Conservation (phyloP, 768 basidiomycete species). For the Pulveroboletus sp. region DNA sequence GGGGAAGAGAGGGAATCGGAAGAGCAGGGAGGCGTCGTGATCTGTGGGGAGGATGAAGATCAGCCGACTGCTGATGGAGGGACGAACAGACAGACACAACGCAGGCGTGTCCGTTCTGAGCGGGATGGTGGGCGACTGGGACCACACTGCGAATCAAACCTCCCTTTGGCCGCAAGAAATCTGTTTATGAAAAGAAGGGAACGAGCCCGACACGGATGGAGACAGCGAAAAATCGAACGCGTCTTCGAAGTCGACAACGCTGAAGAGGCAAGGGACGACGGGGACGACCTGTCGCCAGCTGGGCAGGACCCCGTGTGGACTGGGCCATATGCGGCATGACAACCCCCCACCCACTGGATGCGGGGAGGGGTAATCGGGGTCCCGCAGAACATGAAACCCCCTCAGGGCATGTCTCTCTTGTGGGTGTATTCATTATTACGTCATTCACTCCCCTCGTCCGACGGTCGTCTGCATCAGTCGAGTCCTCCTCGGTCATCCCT, state of each 20-base stretch:
- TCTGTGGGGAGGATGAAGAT: background rate
- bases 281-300: constrained; percentile 1
- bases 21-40: constrained; percentile 7
- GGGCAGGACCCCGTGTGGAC: constrained; percentile 13
- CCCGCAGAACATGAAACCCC: background rate
- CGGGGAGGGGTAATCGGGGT: constrained; percentile 10
- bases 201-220: background rate
- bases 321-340: background rate
- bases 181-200: constrained; percentile 9
- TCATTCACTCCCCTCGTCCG: constrained; percentile 1
- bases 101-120: background rate
- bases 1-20: constrained; percentile 8
- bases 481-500: constrained; percentile 13
- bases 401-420: constrained; percentile 12
- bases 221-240: background rate
- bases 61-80: background rate
- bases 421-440: background rate
- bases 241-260: constrained; percentile 10
- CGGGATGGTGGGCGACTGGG: background rate
- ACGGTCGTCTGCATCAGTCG: background rate
- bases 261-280: constrained; percentile 15
- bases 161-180: constrained; percentile 15
- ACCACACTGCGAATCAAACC: background rate
- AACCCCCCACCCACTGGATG: constrained; percentile 25
- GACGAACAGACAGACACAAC: constrained; percentile 1